phyloP scores from a whole-genome alignment of 1,284 basidiomycete species.

The Abortiporus biennis region DNA sequence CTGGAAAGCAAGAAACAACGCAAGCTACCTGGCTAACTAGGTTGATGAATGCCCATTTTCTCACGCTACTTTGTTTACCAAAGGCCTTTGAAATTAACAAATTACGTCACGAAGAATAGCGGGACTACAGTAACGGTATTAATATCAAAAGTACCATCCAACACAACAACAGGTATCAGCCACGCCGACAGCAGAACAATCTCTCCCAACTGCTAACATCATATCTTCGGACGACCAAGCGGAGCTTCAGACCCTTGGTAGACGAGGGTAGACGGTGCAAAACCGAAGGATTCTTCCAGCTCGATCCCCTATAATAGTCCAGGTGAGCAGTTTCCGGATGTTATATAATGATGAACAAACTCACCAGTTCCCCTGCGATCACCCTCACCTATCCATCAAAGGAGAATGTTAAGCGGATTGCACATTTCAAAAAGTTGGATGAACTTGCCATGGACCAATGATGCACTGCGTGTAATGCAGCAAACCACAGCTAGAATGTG shows the following conservation, averaged over 20 bases:
- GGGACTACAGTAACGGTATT: background rate
- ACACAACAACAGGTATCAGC: too few species aligned
- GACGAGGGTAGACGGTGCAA: slow-evolving; percentile 76
- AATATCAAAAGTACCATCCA: too few species aligned
- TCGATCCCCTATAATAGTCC: slow-evolving; percentile 55
- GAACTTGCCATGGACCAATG: slow-evolving; percentile 76
- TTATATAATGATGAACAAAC: slow-evolving; percentile 20
- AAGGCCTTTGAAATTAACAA: slow-evolving; percentile 17
- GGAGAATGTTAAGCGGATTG: too few species aligned
- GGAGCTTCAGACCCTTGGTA: slow-evolving; percentile 47
- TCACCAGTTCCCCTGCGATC: slow-evolving; percentile 72
- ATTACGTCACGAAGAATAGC: slow-evolving; percentile 9
- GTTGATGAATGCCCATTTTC: too few species aligned
- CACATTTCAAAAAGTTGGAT: background rate
- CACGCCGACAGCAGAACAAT: too few species aligned
- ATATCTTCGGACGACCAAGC: slow-evolving; percentile 36
- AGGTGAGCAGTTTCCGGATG: too few species aligned
- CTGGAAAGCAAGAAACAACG: too few species aligned
- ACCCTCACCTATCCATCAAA: slow-evolving; percentile 53
- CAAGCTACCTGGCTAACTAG: too few species aligned
- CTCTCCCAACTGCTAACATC: too few species aligned
- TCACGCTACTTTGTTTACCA: slow-evolving; percentile 16
- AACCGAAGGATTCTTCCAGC: slow-evolving; percentile 69
- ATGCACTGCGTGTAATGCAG: slow-evolving; percentile 76
- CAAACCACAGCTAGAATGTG: slow-evolving; percentile 70